Evolutionary conservation across 768 basidiomycete genomes (phyloP).

Genomic region (Mycena haematopus): DNA sequence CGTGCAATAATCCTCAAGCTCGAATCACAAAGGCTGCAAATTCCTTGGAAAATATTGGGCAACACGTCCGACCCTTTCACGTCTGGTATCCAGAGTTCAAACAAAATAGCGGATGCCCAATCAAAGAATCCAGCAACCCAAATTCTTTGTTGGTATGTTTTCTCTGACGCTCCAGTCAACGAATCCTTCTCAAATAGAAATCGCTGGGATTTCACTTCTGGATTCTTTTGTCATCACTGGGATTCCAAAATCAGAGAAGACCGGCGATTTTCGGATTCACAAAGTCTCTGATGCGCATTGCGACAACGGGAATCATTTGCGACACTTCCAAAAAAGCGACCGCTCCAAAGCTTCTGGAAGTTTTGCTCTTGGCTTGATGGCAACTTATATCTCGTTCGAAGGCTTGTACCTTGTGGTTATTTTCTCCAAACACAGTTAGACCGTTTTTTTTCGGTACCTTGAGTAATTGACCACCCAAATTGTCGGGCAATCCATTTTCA

Average conservation of each 20-base stretch:
- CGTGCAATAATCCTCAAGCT: neutral
- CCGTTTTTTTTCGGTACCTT: conserved; percentile 8
- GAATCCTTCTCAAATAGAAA: conserved; percentile 6
- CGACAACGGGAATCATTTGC: neutral
- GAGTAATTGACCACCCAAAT: conserved; percentile 1
- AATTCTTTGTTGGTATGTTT: neutral
- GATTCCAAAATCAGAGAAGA: conserved; percentile 10
- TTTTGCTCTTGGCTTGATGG: conserved; percentile 4
- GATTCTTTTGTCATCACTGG: conserved; percentile 4
- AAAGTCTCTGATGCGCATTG: neutral
- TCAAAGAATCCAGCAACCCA: neutral
- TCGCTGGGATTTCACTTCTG: conserved; percentile 7
- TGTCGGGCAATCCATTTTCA: neutral
- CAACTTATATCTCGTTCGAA: conserved; percentile 8
- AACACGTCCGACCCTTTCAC: neutral
- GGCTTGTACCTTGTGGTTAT: conserved; percentile 15
- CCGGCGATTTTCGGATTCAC: neutral
- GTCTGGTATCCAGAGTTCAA: neutral
- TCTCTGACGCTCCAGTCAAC: neutral
- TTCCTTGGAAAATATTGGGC: neutral
- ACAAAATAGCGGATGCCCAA: too few relatives aligned
- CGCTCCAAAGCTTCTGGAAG: conserved; percentile 18
- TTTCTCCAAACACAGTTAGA: conserved; percentile 25
- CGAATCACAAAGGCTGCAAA: neutral
- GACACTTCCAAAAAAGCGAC: conserved; percentile 2